Percentiles rank a stretch among this genome's conserved stretches.
Evolutionary conservation across 108 stramenopile genomes (phyloP).

Genomic region (Nitzschia inconspicua): DNA sequence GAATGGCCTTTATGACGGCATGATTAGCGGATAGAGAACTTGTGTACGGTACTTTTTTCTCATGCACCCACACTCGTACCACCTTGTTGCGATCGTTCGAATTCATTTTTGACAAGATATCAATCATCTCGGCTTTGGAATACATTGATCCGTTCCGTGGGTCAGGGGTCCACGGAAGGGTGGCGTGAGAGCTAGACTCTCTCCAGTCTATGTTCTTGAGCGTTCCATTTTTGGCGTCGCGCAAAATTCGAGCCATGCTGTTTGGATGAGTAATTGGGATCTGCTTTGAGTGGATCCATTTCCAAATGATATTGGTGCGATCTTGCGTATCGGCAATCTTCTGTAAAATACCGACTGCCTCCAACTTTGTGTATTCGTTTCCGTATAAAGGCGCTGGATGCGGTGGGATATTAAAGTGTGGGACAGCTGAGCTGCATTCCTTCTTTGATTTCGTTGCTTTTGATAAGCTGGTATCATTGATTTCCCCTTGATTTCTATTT

Average conservation of each 20-base stretch:
- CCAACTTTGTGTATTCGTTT: slow-evolving; percentile 7
- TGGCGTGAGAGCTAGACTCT: background rate
- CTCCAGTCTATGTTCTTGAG: background rate
- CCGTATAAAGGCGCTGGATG: slow-evolving; percentile 2
- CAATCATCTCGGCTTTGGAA: background rate
- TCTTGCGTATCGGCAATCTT: background rate
- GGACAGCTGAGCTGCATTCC: background rate
- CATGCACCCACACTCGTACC: slow-evolving; percentile 4
- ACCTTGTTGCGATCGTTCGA: background rate
- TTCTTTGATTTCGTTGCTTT: background rate
- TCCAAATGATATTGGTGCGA: background rate
- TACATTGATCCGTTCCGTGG: background rate
- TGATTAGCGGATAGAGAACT: slow-evolving; percentile 1
- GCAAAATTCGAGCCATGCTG: slow-evolving; percentile 2
- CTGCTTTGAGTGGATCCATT: slow-evolving; percentile 1
- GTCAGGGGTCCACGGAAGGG: background rate
- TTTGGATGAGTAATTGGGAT: slow-evolving; percentile 8
- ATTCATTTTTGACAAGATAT: background rate
- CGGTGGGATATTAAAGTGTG: slow-evolving; percentile 3
- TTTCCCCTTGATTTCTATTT: background rate
- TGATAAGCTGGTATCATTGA: background rate
- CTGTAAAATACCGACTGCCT: slow-evolving; percentile 7
- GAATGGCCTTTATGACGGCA: slow-evolving; percentile 6
- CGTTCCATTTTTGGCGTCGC: background rate
- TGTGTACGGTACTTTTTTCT: background rate